Base-by-base conservation (phyloP, 148 eudicot genomes). In the Simmondsia chinensis region DNA sequence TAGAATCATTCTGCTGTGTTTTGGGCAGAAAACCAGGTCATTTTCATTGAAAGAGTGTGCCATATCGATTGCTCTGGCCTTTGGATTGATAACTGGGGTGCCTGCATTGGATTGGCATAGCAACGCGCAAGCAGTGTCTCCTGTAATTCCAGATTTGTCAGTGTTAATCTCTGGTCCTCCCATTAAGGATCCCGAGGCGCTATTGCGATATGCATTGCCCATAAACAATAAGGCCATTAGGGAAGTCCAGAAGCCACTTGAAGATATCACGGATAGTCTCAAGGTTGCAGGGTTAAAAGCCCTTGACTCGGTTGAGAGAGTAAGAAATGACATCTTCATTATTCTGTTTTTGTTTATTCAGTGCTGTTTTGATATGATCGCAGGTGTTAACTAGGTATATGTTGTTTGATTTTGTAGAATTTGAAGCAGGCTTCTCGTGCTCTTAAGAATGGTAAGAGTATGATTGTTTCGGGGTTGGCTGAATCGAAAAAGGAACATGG, bases 221-320 rank as follows among this genome's bases (percentile, higher is more conserved):
- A 79, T 91, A 40, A 61, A 91, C 54, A 91, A 85, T 45, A 91
- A 91, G 61, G 94, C 99, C 20, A 72, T 91, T 34, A 74, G 99
- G 64, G 95, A 91, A 50, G 99, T 91, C 52, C 99, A 91, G 52
- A 91, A 82, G 50, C 99, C 99, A 1, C 75, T 91, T 13, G 99
- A 91, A 65, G 95, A 91, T 65, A 86, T 91, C 36, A 76, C 95
- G 0, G 95, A 85, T 3, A 91, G 99, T 56, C 89, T 91, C 49
- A 91, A 82, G 66, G 37, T 85, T 62, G 59, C 95, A 7, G 95
- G 99, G 32, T 63, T 74, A 15, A 85, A 74, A 60, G 94, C 94
- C 18, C 81, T 91, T 27, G 95, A 85, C 69, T 79, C 95, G 9
- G 94, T 66, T 10, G 95, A 85, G 63, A 74, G 99, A 55, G 99